Base-by-base conservation (phyloP, 2,329 filamentous ascomycete species). In the Sarocladiaceae sp. region DNA sequence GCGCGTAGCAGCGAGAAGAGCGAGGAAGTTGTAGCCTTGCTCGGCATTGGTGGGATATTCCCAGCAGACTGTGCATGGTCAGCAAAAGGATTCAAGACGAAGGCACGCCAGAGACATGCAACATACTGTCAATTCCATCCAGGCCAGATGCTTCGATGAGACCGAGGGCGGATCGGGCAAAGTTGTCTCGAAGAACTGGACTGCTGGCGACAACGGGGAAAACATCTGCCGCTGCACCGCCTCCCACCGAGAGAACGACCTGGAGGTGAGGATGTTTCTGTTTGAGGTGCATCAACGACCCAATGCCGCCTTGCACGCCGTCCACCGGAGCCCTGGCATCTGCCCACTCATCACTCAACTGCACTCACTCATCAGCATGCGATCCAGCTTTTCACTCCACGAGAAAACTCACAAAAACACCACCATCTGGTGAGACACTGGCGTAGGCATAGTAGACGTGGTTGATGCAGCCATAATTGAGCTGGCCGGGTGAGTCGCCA, bases 371-470 rank as follows among this genome's bases (percentile, higher is more conserved):
- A 33, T 33, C 15, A 33, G 31, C n/a, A 33, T 10, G 31, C n/a
- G 31, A 6, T 33, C 31, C 10, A 33, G 31, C 15, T 24, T 48
- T 35, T 42, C 42, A 39, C 44, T 47, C 13, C 4, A 44, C 19
- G 29, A 32, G 23, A 40, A 42, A 49, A 72, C 78, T 68, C 66
- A 90, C 86, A 70, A 85, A 85, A 50, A 91, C 79, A 44, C 77
- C 78, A 41, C 87, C 86, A 58, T 89, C 83, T 42, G 74, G 65
- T 50, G 79, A 78, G 33, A 91, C 77, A 64, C 76, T 85, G 47
- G 85, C 85, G 74, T 87, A 90, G 11, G 86, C 85, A 59, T 91
- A 91, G 63, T 89, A 90, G 20, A 90, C 80, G 57, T 88, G 83
- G 52, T 83, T 89, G 55, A 91, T 81, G 55, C 83, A 86, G 51